These are phyloP conservation scores for Chlamydomonas sphaeroides DNA, from an alignment of 139 green algal genomes.

Conservation along the genomic window DNA sequence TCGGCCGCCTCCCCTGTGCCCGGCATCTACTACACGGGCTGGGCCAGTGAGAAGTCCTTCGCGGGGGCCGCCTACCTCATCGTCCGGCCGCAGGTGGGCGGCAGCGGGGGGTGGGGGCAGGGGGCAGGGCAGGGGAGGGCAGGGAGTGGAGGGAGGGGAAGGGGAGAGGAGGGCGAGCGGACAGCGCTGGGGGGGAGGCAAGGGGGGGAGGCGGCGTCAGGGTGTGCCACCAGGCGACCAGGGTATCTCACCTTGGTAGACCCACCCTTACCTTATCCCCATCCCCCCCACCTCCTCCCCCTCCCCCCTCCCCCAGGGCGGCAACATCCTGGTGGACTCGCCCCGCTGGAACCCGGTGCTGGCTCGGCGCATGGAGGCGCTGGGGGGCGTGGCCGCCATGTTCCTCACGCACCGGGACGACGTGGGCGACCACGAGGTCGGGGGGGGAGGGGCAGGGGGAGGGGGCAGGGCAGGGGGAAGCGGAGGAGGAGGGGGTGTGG, in stretches of 20 bases:
- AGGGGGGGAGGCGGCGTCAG: too few species aligned
- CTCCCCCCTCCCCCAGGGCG: conserved; percentile 22
- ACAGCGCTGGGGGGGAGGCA: too few species aligned
- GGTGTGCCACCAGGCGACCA: too few species aligned
- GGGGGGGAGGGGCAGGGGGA: not conserved
- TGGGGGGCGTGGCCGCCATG: conserved; percentile 80
- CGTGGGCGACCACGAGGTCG: conserved; percentile 73
- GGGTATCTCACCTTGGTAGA: too few species aligned
- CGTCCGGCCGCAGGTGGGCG: conserved; percentile 24
- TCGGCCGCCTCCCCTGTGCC: too few species aligned
- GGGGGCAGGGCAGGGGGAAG: not conserved
- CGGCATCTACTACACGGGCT: conserved; percentile 73
- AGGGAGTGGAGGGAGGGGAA: not conserved
- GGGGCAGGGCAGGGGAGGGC: not conserved
- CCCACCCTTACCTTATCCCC: too few species aligned
- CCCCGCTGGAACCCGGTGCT: conserved; percentile 76
- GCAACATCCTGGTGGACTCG: conserved; percentile 85
- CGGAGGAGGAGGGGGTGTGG: not conserved
- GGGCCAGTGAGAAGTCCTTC: conserved; percentile 68
- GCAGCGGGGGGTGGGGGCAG: too few species aligned
- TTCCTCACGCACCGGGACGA: conserved; percentile 89
- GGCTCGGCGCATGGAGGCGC: conserved; percentile 62
- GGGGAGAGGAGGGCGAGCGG: not conserved
- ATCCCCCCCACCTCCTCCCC: too few species aligned
- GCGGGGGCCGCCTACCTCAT: conserved; percentile 76